These are phyloP conservation scores for Amauroascus verrucosus DNA, from an alignment of 2,329 filamentous ascomycete genomes.

Conservation along the genomic window DNA sequence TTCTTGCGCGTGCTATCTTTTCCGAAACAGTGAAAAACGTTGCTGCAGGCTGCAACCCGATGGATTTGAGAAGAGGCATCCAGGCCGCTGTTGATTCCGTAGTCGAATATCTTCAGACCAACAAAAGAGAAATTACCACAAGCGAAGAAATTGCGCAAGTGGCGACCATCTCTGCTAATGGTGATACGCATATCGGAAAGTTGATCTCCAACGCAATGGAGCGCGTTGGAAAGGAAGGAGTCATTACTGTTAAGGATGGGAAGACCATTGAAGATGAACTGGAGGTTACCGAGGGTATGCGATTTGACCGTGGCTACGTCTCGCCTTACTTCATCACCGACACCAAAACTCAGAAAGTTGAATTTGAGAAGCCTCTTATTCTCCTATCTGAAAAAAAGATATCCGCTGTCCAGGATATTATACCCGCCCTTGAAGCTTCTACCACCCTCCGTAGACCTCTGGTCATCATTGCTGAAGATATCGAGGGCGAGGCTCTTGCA, in stretches of 20 bases:
- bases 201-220: constrained; percentile 98
- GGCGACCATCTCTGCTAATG: constrained; percentile 95
- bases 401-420: constrained; percentile 96
- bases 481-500: constrained; percentile 94
- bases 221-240: constrained; percentile 99
- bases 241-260: constrained; percentile 99
- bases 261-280: constrained; percentile 98
- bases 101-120: constrained; percentile 83
- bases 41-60: constrained; percentile 97
- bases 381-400: constrained; percentile 99
- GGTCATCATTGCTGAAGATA: constrained; percentile 98
- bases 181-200: constrained; percentile 86
- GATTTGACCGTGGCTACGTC: constrained; percentile 97
- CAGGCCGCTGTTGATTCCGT: constrained; percentile 93
- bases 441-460: constrained; percentile 91
- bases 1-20: constrained; percentile 95
- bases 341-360: constrained; percentile 94
- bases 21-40: constrained; percentile 99
- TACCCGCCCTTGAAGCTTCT: constrained; percentile 92
- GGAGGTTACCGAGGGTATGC: constrained; percentile 98
- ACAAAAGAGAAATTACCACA: constrained; percentile 97
- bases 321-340: constrained; percentile 99
- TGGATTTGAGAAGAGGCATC: constrained; percentile 95
- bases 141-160: constrained; percentile 96
- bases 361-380: constrained; percentile 98